These are phyloP conservation scores for Entophlyctis luteolus DNA, from an alignment of 192 early-diverging fungal genomes.

Conservation along the genomic window DNA sequence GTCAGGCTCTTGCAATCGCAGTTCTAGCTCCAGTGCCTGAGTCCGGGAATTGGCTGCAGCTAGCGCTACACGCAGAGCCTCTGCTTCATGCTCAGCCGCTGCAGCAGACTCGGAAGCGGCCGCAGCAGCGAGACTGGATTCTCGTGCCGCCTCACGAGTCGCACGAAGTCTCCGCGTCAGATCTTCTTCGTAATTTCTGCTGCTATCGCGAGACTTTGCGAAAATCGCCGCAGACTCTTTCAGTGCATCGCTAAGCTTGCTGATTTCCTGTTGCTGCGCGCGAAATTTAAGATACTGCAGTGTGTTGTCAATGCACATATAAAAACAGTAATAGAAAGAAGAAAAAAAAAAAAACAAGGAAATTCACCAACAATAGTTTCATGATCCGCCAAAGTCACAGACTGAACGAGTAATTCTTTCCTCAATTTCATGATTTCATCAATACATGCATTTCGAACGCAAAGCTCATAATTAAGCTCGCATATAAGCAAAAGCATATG, in stretches of 20 bases:
- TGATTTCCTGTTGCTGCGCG: slow-evolving; percentile 24
- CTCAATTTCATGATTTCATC: background rate
- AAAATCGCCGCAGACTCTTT: slow-evolving; percentile 7
- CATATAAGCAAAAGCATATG: background rate
- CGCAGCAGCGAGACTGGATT: slow-evolving; percentile 12
- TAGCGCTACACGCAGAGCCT: background rate
- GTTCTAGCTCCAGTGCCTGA: slow-evolving; percentile 16
- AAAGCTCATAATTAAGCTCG: slow-evolving; percentile 13
- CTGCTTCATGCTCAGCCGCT: background rate
- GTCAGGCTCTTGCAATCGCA: slow-evolving; percentile 12
- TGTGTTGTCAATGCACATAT: no score
- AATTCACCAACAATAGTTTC: slow-evolving; percentile 12
- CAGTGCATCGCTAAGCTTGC: background rate
- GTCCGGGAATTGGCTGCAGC: background rate
- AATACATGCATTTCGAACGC: background rate
- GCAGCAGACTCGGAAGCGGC: background rate
- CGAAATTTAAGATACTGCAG: slow-evolving; percentile 15
- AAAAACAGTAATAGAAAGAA: background rate
- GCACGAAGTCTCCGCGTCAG: background rate
- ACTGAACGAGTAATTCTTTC: background rate
- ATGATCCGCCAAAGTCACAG: background rate
- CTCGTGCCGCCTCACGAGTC: slow-evolving; percentile 14
- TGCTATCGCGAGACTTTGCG: slow-evolving; percentile 16
- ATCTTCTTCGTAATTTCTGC: slow-evolving; percentile 25
- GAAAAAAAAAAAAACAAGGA: background rate